Evolutionary conservation across 192 early-diverging fungal genomes (phyloP), one percentile per base, ranked within the genome.

Genomic region (Geranomyces michiganensis): DNA sequence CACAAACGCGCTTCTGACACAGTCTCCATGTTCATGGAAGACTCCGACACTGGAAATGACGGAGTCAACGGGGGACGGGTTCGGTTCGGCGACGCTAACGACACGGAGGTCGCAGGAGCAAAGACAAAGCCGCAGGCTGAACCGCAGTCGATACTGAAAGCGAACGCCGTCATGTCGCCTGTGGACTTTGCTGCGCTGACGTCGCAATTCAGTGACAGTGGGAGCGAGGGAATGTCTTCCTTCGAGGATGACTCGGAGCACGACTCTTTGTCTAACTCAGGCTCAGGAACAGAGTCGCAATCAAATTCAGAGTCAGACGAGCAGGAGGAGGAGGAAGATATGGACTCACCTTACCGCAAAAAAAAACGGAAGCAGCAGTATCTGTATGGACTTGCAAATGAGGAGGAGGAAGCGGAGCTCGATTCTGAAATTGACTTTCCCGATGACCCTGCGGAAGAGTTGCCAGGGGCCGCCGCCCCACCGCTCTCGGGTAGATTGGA

Each of bases 181-280:
- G 51, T 68, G 22, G 67, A 68, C 53, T 44, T 49, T 13, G 22
- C 21, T 32, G 48, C 53, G n/a, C 67, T 56, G 19, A 55, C 51
- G 19, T n/a, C 19, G 21, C 36, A 41, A 41, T 55, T 60, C 19
- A 67, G 63, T 36, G 72, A 73, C 65, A 73, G 72, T 46, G 72
- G 72, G 17, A 73, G 72, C 55, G 72, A 59, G 49, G 62, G 53
- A 14, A 41, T 58, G 32, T 56, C 63, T 1, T 45, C 24, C 26
- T 70, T 67, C n/a, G 62, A 65, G 22, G 48, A 51, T 49, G 59
- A 72, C 6, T 21, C 33, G 32, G 72, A 73, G 33, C 41, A 72
- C 5, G 63, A 41, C n/a, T 65, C 63, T 24, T 22, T 65, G 63
- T 65, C 63, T 14, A 41, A 65, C 17, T 19, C 22, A 7, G 63